Conservation (phyloP, 1,284 basidiomycete genomes). For the Trichosporon inkin region DNA sequence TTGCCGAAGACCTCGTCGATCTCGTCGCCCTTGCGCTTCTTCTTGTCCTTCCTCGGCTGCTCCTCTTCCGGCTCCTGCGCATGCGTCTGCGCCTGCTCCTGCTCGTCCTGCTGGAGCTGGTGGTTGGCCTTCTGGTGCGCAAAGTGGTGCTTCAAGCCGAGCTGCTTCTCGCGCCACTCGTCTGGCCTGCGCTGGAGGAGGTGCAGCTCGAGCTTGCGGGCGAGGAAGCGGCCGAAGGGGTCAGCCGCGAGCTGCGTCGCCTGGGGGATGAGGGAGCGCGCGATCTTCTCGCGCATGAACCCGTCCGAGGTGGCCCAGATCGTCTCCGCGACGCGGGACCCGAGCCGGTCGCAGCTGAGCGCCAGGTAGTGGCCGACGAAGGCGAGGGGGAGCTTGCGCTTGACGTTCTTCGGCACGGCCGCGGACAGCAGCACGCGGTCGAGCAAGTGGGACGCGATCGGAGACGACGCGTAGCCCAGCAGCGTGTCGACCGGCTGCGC, state of each 20-base stretch:
- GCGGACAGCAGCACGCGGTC: conserved; percentile 70
- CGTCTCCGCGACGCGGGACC: conserved; percentile 79
- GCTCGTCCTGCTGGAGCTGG: conserved; percentile 3
- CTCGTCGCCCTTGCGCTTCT: conserved; percentile 27
- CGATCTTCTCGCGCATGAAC: conserved; percentile 89
- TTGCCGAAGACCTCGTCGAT: conserved; percentile 35
- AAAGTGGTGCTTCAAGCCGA: conserved; percentile 46
- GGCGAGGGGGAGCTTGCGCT: conserved; percentile 65
- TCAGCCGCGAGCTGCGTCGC: conserved; percentile 68
- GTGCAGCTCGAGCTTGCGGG: conserved; percentile 69
- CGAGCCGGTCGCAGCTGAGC: conserved; percentile 80
- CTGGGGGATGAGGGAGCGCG: conserved; percentile 65
- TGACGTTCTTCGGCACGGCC: conserved; percentile 62
- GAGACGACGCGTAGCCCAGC: conserved; percentile 64
- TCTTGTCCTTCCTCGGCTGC: conserved; percentile 6
- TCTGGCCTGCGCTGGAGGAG: conserved; percentile 71
- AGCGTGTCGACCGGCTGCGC: conserved; percentile 60
- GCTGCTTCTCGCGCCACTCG: conserved; percentile 68
- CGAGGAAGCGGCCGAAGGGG: conserved; percentile 80
- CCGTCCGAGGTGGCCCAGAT: conserved; percentile 83
- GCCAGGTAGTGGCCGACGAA: conserved; percentile 71
- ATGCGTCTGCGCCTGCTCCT: conserved; percentile 6
- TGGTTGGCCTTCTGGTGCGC: conserved; percentile 42
- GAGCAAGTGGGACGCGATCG: conserved; percentile 73
- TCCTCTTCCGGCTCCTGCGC: conserved; percentile 5